Evolutionary conservation across 2,329 filamentous ascomycete species (phyloP).

Genomic region (Huntiella abstrusa): DNA sequence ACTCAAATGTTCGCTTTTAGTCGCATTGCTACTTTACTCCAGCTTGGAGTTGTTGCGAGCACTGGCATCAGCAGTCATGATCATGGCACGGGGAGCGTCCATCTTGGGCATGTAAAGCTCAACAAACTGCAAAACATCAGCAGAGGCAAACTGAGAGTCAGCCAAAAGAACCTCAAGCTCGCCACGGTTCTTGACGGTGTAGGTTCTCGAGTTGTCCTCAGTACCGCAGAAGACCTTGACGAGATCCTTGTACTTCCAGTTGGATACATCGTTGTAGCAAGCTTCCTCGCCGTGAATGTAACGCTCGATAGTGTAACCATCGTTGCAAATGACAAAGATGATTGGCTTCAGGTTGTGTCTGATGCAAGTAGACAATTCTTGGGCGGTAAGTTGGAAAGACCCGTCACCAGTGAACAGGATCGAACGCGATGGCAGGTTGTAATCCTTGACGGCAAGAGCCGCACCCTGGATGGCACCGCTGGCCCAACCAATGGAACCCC

Average conservation of each 20-base stretch:
- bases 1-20: background rate
- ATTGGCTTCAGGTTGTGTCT: conserved; percentile 55
- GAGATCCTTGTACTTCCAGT: conserved; percentile 55
- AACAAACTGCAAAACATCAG: conserved; percentile 45
- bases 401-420: conserved; percentile 84
- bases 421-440: conserved; percentile 38
- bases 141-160: conserved; percentile 43
- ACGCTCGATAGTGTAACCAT: conserved; percentile 78
- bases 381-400: conserved; percentile 65
- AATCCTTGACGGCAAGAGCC: conserved; percentile 54
- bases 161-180: conserved; percentile 48
- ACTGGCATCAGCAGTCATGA: conserved; percentile 50
- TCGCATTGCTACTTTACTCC: conserved; percentile 14
- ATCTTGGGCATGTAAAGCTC: conserved; percentile 66
- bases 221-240: conserved; percentile 47
- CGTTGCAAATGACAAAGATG: conserved; percentile 73
- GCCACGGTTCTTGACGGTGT: conserved; percentile 48
- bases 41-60: conserved; percentile 44
- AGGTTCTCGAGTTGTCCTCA: conserved; percentile 38
- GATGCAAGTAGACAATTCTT: conserved; percentile 73
- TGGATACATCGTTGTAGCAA: conserved; percentile 60
- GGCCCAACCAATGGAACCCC: conserved; percentile 48
- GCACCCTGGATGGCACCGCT: conserved; percentile 43
- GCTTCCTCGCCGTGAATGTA: conserved; percentile 71
- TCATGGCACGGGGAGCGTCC: conserved; percentile 54